A percentile compares a stretch with the other conserved stretches of the same genome.
phyloP scores from a whole-genome alignment of 208 protist species.

The Acanthamoeba royreba region DNA sequence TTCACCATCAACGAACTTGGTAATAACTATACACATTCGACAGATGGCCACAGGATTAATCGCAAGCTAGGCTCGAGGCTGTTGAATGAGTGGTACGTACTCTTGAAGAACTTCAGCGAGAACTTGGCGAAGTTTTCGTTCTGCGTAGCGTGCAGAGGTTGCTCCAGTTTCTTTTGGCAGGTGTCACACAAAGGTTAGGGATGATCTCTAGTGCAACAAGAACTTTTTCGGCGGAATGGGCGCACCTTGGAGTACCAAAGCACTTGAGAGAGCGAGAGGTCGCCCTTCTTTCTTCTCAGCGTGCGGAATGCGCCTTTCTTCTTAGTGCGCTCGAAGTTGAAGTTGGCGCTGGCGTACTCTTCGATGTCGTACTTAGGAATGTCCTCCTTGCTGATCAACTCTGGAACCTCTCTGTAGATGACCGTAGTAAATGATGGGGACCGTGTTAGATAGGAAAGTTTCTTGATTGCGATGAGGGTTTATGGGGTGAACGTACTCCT shows the following conservation, averaged over 20 bases:
- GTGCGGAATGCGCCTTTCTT: neutral
- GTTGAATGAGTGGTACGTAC: neutral
- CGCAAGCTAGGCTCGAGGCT: too few species aligned
- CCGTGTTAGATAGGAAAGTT: neutral
- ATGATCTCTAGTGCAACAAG: neutral
- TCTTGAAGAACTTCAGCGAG: neutral
- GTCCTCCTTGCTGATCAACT: neutral
- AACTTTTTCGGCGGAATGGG: neutral
- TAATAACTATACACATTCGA: neutral
- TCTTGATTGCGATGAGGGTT: too few species aligned
- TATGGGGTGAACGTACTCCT: neutral
- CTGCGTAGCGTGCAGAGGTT: neutral
- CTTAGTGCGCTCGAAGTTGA: neutral
- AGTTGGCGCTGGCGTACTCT: neutral
- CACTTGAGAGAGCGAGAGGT: neutral
- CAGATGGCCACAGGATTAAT: neutral
- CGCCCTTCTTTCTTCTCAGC: neutral
- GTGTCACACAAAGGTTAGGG: neutral
- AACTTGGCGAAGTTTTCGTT: neutral
- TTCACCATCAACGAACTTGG: neutral
- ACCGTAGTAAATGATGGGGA: neutral
- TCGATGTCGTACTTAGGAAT: neutral
- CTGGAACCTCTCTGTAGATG: neutral
- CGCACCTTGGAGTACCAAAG: neutral
- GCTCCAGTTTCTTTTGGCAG: neutral